phyloP scores from a whole-genome alignment of 495 filamentous ascomycete genomes.

The Aspergillus kassunensis region DNA sequence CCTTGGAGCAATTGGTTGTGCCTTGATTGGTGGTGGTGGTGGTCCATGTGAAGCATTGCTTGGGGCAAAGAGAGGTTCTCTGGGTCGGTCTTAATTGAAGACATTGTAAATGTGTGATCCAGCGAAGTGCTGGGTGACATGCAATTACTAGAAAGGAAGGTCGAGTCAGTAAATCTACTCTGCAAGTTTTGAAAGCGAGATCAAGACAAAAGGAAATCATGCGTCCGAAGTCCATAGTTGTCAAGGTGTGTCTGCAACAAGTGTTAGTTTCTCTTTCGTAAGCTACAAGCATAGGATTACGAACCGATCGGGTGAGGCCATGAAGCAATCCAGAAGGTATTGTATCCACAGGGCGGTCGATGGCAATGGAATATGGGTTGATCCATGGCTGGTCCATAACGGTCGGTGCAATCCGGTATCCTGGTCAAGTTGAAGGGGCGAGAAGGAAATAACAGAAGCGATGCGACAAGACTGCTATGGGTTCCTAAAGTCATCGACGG shows the following conservation, averaged over 20 bases:
- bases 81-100: slow-evolving; percentile 36
- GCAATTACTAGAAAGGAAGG: slow-evolving; percentile 26
- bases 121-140: slow-evolving; percentile 14
- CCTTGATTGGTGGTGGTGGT: slow-evolving; percentile 28
- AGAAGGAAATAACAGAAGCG: neutral
- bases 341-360: neutral
- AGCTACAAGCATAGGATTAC: neutral
- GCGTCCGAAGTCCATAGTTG: slow-evolving; percentile 26
- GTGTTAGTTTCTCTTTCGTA: slow-evolving; percentile 10
- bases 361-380: no score
- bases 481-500: neutral
- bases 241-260: slow-evolving; percentile 4
- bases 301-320: slow-evolving; percentile 1
- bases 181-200: slow-evolving; percentile 8
- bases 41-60: slow-evolving; percentile 31
- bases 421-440: neutral
- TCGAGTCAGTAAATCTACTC: slow-evolving; percentile 34
- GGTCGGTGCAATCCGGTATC: slow-evolving; percentile 1
- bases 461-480: neutral
- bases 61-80: slow-evolving; percentile 35
- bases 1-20: slow-evolving; percentile 36
- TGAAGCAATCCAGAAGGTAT: neutral
- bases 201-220: slow-evolving; percentile 15
- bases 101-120: slow-evolving; percentile 31
- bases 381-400: slow-evolving; percentile 9